phyloP scores from a whole-genome alignment of 768 basidiomycete genomes.

The Boletus eberwhitei region DNA sequence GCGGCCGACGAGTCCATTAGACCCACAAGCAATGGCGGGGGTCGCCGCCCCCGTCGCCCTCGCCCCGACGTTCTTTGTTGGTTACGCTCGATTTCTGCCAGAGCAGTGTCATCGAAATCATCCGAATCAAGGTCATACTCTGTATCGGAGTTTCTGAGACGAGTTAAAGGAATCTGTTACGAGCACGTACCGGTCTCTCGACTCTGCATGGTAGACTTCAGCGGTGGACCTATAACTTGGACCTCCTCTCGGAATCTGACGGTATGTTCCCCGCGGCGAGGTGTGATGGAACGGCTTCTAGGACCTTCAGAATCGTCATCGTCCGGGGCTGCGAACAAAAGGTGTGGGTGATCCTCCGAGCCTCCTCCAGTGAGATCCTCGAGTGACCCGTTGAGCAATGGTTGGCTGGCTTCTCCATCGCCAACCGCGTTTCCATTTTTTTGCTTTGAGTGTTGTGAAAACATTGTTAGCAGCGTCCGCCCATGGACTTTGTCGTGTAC shows the following conservation, averaged over 20 bases:
- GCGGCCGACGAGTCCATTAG: slow-evolving; percentile 62
- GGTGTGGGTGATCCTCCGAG: slow-evolving; percentile 19
- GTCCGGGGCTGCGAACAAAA: slow-evolving; percentile 54
- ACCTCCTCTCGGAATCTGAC: slow-evolving; percentile 71
- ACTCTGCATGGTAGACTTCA: slow-evolving; percentile 71
- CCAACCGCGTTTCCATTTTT: slow-evolving; percentile 25
- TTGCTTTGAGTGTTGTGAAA: slow-evolving; percentile 28
- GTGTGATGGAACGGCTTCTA: slow-evolving; percentile 31
- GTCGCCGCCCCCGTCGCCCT: slow-evolving; percentile 47
- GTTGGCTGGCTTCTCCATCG: slow-evolving; percentile 48
- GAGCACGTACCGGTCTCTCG: slow-evolving; percentile 74
- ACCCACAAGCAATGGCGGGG: slow-evolving; percentile 77
- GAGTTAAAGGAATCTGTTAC: neutral
- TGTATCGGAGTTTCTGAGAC: slow-evolving; percentile 29
- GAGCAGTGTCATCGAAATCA: slow-evolving; percentile 60
- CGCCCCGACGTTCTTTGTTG: slow-evolving; percentile 26
- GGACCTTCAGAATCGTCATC: slow-evolving; percentile 49
- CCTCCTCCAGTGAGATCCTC: slow-evolving; percentile 37
- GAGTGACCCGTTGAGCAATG: slow-evolving; percentile 50
- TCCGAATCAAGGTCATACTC: slow-evolving; percentile 85
- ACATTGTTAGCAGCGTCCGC: slow-evolving; percentile 21
- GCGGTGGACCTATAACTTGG: slow-evolving; percentile 61
- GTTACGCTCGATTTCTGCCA: slow-evolving; percentile 30
- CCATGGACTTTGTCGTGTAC: slow-evolving; percentile 19
- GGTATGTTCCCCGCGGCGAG: slow-evolving; percentile 40